Percentiles rank a stretch among this genome's conserved stretches.
Conservation (phyloP, 2,329 filamentous ascomycete genomes). For the Byssothecium circinans region DNA sequence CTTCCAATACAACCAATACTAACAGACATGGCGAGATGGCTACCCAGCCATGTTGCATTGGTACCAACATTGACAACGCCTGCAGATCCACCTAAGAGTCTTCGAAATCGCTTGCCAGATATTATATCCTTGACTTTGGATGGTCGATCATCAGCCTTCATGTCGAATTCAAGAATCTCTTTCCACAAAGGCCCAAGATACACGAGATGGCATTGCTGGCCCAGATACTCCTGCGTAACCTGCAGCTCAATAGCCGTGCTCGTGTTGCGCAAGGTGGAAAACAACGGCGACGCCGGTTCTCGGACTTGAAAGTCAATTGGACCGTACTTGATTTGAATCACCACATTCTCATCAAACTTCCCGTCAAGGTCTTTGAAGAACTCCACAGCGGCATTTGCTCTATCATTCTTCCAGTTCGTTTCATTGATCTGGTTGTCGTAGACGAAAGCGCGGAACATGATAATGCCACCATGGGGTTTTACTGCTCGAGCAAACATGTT, state of each 20-base stretch:
- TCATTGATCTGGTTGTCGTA: constrained; percentile 63
- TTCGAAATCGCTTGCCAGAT: constrained; percentile 61
- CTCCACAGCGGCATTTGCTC: constrained; percentile 69
- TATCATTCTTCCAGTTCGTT: constrained; percentile 65
- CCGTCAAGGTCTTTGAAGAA: constrained; percentile 67
- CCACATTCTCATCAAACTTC: constrained; percentile 69
- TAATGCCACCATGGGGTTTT: constrained; percentile 88
- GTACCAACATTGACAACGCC: constrained; percentile 69
- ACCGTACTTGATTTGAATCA: constrained; percentile 74
- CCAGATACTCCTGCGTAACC: constrained; percentile 70
- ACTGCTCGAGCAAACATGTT: constrained; percentile 78
- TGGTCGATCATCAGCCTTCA: constrained; percentile 60
- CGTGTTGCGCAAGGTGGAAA: constrained; percentile 55
- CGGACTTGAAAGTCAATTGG: constrained; percentile 75
- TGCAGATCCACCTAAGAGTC: constrained; percentile 62
- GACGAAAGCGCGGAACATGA: constrained; percentile 74
- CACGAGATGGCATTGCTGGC: constrained; percentile 69
- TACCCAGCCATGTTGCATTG: constrained; percentile 69
- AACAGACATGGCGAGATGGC: constrained; percentile 63
- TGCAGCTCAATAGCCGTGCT: constrained; percentile 65
- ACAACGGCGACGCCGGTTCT: constrained; percentile 67
- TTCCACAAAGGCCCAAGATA: constrained; percentile 71
- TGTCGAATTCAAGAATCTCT: constrained; percentile 67
- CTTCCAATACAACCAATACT: constrained; percentile 8
- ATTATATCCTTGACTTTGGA: constrained; percentile 64